Conservation (phyloP, 164 flowering plant genomes). For the Amborella trichopoda region DNA sequence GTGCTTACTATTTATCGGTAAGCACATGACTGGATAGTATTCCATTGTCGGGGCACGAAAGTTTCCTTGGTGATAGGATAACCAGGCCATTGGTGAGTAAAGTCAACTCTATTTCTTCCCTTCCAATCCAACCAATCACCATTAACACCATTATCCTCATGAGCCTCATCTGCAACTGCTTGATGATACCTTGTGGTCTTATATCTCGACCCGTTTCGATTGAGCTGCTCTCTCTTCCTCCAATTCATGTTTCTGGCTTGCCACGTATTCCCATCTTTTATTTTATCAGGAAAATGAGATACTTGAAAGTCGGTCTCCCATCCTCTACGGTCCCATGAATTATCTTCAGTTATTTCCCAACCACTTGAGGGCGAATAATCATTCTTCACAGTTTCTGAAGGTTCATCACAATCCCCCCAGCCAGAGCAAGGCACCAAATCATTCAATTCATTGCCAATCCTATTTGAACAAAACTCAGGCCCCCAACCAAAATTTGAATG, state of each 20-base stretch:
- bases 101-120: constrained; percentile 21
- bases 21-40: constrained; percentile 10
- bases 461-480: too few relatives aligned
- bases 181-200: constrained; percentile 27
- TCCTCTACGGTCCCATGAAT: neutral
- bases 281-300: constrained; percentile 11
- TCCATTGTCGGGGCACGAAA: constrained; percentile 14
- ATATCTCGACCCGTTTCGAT: constrained; percentile 16
- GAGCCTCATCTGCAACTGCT: too few relatives aligned
- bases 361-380: neutral
- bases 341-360: constrained; percentile 1
- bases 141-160: constrained; percentile 13
- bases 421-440: constrained; percentile 10
- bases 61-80: constrained; percentile 6
- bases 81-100: constrained; percentile 12
- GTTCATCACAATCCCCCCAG: constrained; percentile 21
- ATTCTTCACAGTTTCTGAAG: neutral
- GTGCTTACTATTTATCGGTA: too few relatives aligned
- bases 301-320: constrained; percentile 4
- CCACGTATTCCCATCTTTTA: constrained; percentile 9
- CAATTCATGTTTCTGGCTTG: constrained; percentile 13
- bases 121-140: constrained; percentile 18
- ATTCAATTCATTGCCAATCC: neutral
- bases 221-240: constrained; percentile 26
- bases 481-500: too few relatives aligned